Base-by-base conservation (phyloP, 495 filamentous ascomycete species). In the Choiromyces venosus region DNA sequence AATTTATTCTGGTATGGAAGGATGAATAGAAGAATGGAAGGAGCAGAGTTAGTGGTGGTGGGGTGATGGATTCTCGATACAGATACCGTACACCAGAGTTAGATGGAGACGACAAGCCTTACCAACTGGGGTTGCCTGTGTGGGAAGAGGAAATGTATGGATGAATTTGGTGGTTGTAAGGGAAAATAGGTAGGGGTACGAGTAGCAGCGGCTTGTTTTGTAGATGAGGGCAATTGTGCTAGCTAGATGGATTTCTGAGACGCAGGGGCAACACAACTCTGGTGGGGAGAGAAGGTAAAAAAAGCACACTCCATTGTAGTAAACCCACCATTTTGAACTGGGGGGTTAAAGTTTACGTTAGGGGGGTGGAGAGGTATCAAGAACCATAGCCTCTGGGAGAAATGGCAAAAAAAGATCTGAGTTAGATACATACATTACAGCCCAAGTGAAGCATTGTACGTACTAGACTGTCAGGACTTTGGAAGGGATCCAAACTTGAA, bases 241-340 rank as follows among this genome's bases (percentile, higher is more conserved):
- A 61, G 33, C 52, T 61, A 61, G 52, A 61, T 61, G 52, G 52
- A 61, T 29, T 56, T 16, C 52, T 61, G 52, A 61, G 52, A 61
- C 25, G 25, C 52, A 61, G 52, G 52, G 52, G 52, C 52, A 33
- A 33, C 12, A 33, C 25, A 14, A 61, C 52, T 61, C 52, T 61
- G 52, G 52, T 29, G 52, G 52, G 52, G 52, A 25, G 46, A 56
- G 46, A 25, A 29, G 4, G 52, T 33, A 14, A 61, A 61, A 61
- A 19, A 44, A 44, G 21, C 4, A 21, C 18, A 44, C 0, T 1
- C 12, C 7, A 25, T n/a, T 52, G 44, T 10, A 61, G 52, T 6
- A 14, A 61, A 29, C 52, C 52, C 52, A 29, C n/a, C 52, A 61
- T 29, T 14, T 7, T 29, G 52, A 61, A 29, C n/a, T 29, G 25